A percentile compares a stretch with the other conserved stretches of the same genome.
Evolutionary conservation across 352 stramenopile species (phyloP).

Genomic region (Pythium brassicae): DNA sequence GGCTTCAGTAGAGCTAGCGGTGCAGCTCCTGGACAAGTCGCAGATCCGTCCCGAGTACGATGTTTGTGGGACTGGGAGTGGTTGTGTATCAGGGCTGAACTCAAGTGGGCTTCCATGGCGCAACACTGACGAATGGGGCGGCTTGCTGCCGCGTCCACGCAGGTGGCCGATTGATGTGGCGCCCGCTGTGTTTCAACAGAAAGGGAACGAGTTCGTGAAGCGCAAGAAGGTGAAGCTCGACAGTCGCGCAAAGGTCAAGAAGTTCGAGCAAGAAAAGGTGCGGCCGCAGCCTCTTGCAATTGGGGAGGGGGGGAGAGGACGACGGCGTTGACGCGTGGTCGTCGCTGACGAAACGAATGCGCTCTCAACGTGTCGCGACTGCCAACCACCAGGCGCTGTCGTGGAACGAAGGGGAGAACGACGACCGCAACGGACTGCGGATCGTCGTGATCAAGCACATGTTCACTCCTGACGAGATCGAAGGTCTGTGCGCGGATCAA

Average conservation of each 20-base stretch:
- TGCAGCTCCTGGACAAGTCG: constrained; percentile 92
- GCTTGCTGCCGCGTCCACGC: constrained; percentile 6
- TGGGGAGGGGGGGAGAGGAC: too few species aligned
- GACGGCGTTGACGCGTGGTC: not conserved
- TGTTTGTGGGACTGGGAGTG: not conserved
- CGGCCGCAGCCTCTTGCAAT: not conserved
- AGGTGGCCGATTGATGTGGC: constrained; percentile 75
- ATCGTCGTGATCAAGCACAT: constrained; percentile 98
- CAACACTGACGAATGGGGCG: not conserved
- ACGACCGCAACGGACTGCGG: constrained; percentile 85
- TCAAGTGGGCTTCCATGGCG: too few species aligned
- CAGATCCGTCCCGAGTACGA: constrained; percentile 74
- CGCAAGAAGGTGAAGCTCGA: constrained; percentile 80
- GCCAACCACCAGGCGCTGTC: constrained; percentile 77
- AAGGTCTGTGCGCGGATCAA: constrained; percentile 24
- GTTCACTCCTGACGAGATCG: constrained; percentile 89
- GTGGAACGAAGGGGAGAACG: constrained; percentile 94
- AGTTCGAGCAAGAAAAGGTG: constrained; percentile 84
- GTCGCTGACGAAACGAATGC: not conserved
- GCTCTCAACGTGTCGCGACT: not conserved
- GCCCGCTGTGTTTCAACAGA: constrained; percentile 88
- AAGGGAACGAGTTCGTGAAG: constrained; percentile 73
- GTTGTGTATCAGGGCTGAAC: too few species aligned
- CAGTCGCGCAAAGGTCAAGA: constrained; percentile 81
- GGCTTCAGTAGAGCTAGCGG: constrained; percentile 92